Evolutionary conservation across 768 basidiomycete species (phyloP).

Genomic region (Cystoderma amianthinum): DNA sequence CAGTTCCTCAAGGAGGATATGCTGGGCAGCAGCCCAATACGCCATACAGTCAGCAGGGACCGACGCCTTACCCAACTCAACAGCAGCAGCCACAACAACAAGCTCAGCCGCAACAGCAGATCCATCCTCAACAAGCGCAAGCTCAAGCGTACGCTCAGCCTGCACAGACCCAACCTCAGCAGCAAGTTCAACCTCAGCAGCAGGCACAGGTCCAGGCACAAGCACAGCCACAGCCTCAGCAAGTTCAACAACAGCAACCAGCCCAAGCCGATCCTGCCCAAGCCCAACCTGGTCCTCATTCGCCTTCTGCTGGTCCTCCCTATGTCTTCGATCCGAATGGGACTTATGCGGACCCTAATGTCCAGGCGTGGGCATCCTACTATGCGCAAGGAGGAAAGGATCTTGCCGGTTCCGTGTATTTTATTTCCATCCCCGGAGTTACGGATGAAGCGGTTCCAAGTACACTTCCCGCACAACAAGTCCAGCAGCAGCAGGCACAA

Average conservation of each 20-base stretch:
- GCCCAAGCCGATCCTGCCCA: too few species aligned
- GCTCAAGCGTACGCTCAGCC: conserved; percentile 13
- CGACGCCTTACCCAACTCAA: too few species aligned
- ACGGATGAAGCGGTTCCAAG: conserved; percentile 29
- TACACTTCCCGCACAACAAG: conserved; percentile 4
- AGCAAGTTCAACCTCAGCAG: conserved; percentile 8
- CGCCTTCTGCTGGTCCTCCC: conserved; percentile 41
- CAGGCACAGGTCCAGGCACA: conserved; percentile 11
- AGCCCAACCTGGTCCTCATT: conserved; percentile 7
- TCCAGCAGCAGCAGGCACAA: conserved; percentile 8
- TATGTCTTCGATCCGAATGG: conserved; percentile 56
- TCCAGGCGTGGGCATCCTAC: conserved; percentile 83
- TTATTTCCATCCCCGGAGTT: conserved; percentile 70
- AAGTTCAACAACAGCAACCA: conserved; percentile 18
- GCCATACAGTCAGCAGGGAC: too few species aligned
- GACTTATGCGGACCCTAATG: conserved; percentile 73
- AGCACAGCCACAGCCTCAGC: conserved; percentile 16
- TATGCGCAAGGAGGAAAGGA: conserved; percentile 78
- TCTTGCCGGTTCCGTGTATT: conserved; percentile 72
- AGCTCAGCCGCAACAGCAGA: conserved; percentile 16
- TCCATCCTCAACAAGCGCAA: conserved; percentile 16
- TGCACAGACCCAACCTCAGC: conserved; percentile 9
- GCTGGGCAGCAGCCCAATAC: conserved; percentile 16
- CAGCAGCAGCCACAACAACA: conserved; percentile 10
- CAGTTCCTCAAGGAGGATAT: conserved; percentile 4